Evolutionary conservation across 257 asterid species (phyloP), one percentile per base, ranked within the genome.

Genomic region (Prunella vulgaris): DNA sequence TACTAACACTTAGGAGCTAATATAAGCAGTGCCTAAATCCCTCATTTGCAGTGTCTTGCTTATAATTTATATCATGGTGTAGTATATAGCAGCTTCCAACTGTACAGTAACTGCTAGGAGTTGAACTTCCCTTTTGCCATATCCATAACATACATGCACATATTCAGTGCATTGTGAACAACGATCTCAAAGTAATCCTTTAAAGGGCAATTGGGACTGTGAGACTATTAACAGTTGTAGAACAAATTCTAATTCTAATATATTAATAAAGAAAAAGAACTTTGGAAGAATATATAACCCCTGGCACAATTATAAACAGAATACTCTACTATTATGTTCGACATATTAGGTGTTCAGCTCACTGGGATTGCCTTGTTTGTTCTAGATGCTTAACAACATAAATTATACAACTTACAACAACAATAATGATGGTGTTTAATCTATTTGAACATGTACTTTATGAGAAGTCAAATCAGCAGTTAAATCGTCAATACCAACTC

Each of bases 401-500:
- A 24, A 65, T 0, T 14, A 46, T 48, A 68, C 25, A 25, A 52
- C 66, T 40, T 37, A 73, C 58, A 64, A 59, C 21, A 62, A 52
- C 62, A 10, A 5, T 25, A 51, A n/a, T n/a, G 52, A 62, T 15
- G 66, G 65, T 44, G 30, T 53, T 21, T 7, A 52, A 15, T 60
- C 69, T 56, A 57, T 42, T 33, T 54, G 7, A 30, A 35, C 24
- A 8, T 37, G 37, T 57, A 53, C 51, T 62, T 35, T n/a, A 48
- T 65, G 17, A 40, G 64, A 20, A 62, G 48, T 20, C 48, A 66
- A 72, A 24, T 60, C 38, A 66, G 54, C 66, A 38, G 46, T 59
- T 77, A 46, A 5, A 51, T 13, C 15, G 24, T 56, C 67, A 21
- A 27, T 18, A 35, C 52, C 44, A 28, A 52, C 62, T 25, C 28